phyloP scores from a whole-genome alignment of 2,329 filamentous ascomycete genomes.

The Penicillium frequentans region DNA sequence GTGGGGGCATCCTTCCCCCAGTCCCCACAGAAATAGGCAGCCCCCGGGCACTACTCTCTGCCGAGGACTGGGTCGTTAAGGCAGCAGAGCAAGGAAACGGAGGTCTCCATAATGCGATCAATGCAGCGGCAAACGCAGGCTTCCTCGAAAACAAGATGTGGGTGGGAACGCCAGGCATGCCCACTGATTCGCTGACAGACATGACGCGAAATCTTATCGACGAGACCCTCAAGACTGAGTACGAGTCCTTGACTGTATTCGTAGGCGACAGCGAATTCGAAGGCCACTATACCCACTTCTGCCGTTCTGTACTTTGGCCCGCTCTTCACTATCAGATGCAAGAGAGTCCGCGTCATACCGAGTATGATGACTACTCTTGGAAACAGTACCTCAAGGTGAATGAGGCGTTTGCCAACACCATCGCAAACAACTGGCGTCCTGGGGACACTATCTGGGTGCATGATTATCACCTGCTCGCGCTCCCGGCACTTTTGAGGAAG shows the following conservation, averaged over 20 bases:
- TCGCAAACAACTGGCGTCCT: conserved; percentile 84
- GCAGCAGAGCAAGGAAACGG: conserved; percentile 89
- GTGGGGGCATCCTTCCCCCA: conserved; percentile 7
- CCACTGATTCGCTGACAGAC: conserved; percentile 77
- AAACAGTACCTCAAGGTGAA: conserved; percentile 89
- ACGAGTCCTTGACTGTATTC: conserved; percentile 79
- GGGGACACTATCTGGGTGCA: conserved; percentile 93
- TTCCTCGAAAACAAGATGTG: conserved; percentile 72
- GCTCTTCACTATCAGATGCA: conserved; percentile 98
- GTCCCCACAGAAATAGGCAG: conserved; percentile 54
- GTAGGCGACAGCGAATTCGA: conserved; percentile 89
- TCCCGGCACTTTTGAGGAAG: conserved; percentile 81
- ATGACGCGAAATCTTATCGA: conserved; percentile 79
- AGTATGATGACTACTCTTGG: conserved; percentile 95
- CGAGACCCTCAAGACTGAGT: conserved; percentile 74
- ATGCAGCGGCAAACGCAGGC: conserved; percentile 71
- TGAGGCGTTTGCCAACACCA: conserved; percentile 84
- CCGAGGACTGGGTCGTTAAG: conserved; percentile 76
- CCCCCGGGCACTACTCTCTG: conserved; percentile 62
- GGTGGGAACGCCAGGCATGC: conserved; percentile 91
- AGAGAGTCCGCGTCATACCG: conserved; percentile 94
- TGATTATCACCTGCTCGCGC: conserved; percentile 88
- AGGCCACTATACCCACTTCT: conserved; percentile 91
- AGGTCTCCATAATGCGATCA: conserved; percentile 81
- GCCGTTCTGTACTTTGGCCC: conserved; percentile 94